Evolutionary conservation across 2,329 filamentous ascomycete species (phyloP).

Genomic region (Venturia effusa): DNA sequence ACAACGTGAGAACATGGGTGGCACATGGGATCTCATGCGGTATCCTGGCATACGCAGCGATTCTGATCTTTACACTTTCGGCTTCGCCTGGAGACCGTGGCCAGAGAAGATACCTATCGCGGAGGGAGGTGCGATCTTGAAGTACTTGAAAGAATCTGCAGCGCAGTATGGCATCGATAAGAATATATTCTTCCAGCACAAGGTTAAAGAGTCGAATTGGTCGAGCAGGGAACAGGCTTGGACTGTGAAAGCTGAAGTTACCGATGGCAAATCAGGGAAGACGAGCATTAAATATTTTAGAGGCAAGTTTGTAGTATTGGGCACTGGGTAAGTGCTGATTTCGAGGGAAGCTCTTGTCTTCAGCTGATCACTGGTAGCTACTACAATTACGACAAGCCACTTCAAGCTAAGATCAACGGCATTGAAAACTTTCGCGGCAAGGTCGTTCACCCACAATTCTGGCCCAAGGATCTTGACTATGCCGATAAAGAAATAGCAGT

Average conservation of each 20-base stretch:
- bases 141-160: conserved; percentile 34
- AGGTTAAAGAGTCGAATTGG: conserved; percentile 32
- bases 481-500: conserved; percentile 57
- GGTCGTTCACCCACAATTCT: conserved; percentile 63
- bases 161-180: conserved; percentile 34
- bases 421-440: conserved; percentile 54
- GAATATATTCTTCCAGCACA: conserved; percentile 33
- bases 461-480: conserved; percentile 59
- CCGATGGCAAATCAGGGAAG: conserved; percentile 21
- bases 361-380: conserved; percentile 31
- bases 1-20: conserved; percentile 53
- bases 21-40: conserved; percentile 69
- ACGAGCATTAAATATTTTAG: conserved; percentile 23
- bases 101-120: conserved; percentile 36
- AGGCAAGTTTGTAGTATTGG: conserved; percentile 45
- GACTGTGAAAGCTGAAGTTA: conserved; percentile 28
- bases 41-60: conserved; percentile 58
- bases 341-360: neutral
- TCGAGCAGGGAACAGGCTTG: conserved; percentile 38
- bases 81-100: conserved; percentile 63
- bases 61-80: conserved; percentile 39
- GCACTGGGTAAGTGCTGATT: conserved; percentile 36
- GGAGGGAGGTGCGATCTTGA: conserved; percentile 32
- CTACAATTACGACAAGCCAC: conserved; percentile 58
- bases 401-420: conserved; percentile 53